These are phyloP conservation scores for Grifola frondosa DNA, from an alignment of 1,284 basidiomycete species.

Conservation along the genomic window DNA sequence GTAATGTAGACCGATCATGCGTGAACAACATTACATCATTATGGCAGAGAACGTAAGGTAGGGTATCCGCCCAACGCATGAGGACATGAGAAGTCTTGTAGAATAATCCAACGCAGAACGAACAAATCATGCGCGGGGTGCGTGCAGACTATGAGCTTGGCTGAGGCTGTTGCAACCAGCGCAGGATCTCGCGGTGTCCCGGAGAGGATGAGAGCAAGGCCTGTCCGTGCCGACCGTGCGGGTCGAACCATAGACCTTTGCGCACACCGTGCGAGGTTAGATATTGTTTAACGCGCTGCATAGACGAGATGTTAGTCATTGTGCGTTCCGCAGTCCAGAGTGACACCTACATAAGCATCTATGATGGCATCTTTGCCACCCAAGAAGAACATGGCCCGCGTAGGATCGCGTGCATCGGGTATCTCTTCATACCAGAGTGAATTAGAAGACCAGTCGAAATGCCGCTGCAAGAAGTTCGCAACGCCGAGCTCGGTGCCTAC, in stretches of 20 bases:
- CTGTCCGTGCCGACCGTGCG: slow-evolving; percentile 70
- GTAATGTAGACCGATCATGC: no score
- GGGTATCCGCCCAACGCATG: no score
- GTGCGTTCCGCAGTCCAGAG: slow-evolving; percentile 3
- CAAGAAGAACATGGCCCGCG: slow-evolving; percentile 67
- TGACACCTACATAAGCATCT: slow-evolving; percentile 56
- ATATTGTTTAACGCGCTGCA: slow-evolving; percentile 71
- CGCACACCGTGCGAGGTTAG: slow-evolving; percentile 74
- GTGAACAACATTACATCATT: no score
- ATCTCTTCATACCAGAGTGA: slow-evolving; percentile 89
- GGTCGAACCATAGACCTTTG: slow-evolving; percentile 70
- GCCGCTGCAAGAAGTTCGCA: slow-evolving; percentile 79
- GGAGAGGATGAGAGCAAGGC: slow-evolving; percentile 58
- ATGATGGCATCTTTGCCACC: slow-evolving; percentile 82
- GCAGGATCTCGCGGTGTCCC: slow-evolving; percentile 59
- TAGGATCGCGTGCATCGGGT: slow-evolving; percentile 65
- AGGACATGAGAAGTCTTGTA: no score
- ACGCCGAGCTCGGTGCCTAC: slow-evolving; percentile 84
- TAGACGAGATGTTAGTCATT: background rate
- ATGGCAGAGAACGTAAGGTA: no score
- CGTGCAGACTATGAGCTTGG: slow-evolving; percentile 9
- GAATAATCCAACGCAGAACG: background rate
- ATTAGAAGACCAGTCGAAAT: slow-evolving; percentile 88
- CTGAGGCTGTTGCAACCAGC: slow-evolving; percentile 65
- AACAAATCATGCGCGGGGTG: background rate